These are phyloP conservation scores for Ustilago hordei DNA, from an alignment of 1,284 basidiomycete species.

Conservation along the genomic window DNA sequence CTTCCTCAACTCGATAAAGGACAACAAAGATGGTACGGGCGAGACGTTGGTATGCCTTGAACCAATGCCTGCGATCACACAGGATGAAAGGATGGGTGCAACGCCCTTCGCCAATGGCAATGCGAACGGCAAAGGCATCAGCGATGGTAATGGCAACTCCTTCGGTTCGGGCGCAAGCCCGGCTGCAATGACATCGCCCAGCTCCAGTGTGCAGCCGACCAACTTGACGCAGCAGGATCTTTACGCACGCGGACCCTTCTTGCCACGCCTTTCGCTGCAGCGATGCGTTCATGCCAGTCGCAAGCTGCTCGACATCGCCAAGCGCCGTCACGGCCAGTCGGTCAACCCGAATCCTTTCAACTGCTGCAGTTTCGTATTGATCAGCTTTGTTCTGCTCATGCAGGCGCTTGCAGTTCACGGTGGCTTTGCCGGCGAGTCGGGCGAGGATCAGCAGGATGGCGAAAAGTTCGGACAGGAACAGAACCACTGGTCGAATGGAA, in stretches of 20 bases:
- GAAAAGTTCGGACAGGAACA: constrained; percentile 5
- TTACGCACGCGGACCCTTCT: constrained; percentile 60
- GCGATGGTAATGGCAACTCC: constrained; percentile 11
- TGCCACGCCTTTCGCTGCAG: constrained; percentile 54
- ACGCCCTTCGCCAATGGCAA: constrained; percentile 4
- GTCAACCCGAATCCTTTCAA: constrained; percentile 64
- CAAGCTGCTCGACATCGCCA: constrained; percentile 60
- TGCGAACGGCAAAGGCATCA: constrained; percentile 10
- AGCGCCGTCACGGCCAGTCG: constrained; percentile 42
- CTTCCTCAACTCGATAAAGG: constrained; percentile 64
- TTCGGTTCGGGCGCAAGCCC: not conserved
- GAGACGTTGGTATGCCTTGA: constrained; percentile 51
- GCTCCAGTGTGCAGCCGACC: constrained; percentile 7
- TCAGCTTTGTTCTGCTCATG: constrained; percentile 64
- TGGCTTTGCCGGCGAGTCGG: constrained; percentile 33
- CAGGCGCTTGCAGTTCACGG: constrained; percentile 59
- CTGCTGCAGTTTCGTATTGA: constrained; percentile 64
- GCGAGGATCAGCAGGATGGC: constrained; percentile 17
- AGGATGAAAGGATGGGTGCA: constrained; percentile 25
- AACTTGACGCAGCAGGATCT: constrained; percentile 51
- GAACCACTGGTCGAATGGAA: constrained; percentile 10
- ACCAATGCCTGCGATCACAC: constrained; percentile 53
- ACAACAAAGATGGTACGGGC: constrained; percentile 41
- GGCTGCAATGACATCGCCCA: constrained; percentile 18
- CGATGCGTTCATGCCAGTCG: constrained; percentile 63